Evolutionary conservation across 164 flowering plant species (phyloP).

Genomic region (Cinnamomum micranthum): DNA sequence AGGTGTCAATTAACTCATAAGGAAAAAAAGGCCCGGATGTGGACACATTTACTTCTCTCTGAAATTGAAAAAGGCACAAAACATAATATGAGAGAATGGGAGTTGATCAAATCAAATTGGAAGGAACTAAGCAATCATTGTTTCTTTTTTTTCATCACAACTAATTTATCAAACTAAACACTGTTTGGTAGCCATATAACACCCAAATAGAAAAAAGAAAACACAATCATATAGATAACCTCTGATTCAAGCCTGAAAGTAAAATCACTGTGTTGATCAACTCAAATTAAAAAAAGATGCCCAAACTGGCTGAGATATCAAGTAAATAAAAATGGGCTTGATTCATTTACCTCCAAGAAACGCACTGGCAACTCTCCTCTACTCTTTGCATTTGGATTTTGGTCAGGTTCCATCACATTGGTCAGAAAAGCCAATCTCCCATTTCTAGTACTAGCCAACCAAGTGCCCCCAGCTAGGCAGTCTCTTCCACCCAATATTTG

Average conservation of each 20-base stretch:
- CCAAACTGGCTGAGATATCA: not conserved
- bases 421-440: conserved; percentile 75
- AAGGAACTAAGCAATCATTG: too few relatives aligned
- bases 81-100: too few relatives aligned
- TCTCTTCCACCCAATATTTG: conserved; percentile 80
- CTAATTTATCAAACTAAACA: not conserved
- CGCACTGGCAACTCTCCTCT: conserved; percentile 76
- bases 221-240: not conserved
- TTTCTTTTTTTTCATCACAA: too few relatives aligned
- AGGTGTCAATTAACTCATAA: too few relatives aligned
- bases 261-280: not conserved
- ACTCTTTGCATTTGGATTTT: conserved; percentile 35
- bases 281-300: not conserved
- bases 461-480: conserved; percentile 74
- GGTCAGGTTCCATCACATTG: conserved; percentile 50
- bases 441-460: conserved; percentile 61
- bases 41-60: too few relatives aligned
- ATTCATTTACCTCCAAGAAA: conserved; percentile 55
- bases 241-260: not conserved
- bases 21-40: too few relatives aligned
- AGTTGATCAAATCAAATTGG: too few relatives aligned
- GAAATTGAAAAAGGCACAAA: too few relatives aligned
- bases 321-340: not conserved
- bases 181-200: not conserved
- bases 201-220: too few relatives aligned